These are phyloP conservation scores for Dothistroma septosporum DNA, from an alignment of 2,329 filamentous ascomycete species.

Conservation along the genomic window DNA sequence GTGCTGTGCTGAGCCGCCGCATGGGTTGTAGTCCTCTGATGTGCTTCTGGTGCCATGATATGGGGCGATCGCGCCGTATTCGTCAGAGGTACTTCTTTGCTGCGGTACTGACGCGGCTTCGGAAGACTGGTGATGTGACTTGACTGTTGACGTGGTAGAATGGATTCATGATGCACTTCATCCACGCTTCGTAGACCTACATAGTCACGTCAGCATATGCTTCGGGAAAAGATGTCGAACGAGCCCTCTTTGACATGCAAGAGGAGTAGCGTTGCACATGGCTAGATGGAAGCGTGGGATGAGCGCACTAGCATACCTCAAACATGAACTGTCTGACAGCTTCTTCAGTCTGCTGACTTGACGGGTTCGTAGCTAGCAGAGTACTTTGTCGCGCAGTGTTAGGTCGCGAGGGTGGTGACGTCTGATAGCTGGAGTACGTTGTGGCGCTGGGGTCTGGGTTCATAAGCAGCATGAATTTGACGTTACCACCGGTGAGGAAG, in stretches of 20 bases:
- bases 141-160: constrained; percentile 86
- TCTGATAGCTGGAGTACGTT: constrained; percentile 32
- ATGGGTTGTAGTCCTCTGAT: not conserved
- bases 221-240: not conserved
- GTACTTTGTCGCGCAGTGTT: constrained; percentile 33
- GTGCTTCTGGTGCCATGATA: not conserved
- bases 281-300: not conserved
- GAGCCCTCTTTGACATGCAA: not conserved
- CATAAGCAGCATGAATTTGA: constrained; percentile 91
- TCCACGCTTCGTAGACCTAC: constrained; percentile 84
- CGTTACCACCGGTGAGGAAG: constrained; percentile 87
- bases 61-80: not conserved
- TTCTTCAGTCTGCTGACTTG: constrained; percentile 86
- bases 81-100: constrained; percentile 65
- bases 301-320: constrained; percentile 46
- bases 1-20: not conserved
- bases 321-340: constrained; percentile 91
- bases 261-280: not conserved
- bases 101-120: constrained; percentile 73
- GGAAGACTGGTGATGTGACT: constrained; percentile 81
- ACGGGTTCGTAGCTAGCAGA: constrained; percentile 61
- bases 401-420: constrained; percentile 28
- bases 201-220: constrained; percentile 6
- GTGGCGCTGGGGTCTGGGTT: constrained; percentile 57
- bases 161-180: constrained; percentile 95